Evolutionary conservation across 2,329 filamentous ascomycete species (phyloP).

Genomic region (Fusarium albosuccineum): DNA sequence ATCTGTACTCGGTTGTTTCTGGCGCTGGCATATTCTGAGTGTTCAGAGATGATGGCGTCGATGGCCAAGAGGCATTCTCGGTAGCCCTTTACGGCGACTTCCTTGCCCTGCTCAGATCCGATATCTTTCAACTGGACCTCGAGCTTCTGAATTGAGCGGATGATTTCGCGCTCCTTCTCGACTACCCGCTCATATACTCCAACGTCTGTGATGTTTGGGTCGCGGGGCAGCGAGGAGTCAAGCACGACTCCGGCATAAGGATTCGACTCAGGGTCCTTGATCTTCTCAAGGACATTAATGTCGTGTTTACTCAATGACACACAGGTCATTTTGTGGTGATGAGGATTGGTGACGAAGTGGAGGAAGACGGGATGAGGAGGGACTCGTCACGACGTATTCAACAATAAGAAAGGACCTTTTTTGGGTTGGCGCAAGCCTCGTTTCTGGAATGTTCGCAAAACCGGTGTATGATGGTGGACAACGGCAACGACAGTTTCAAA

Average conservation of each 20-base stretch:
- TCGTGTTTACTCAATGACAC: slow-evolving; percentile 68
- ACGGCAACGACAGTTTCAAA: slow-evolving; percentile 20
- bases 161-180: slow-evolving; percentile 65
- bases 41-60: slow-evolving; percentile 65
- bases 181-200: slow-evolving; percentile 65
- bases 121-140: slow-evolving; percentile 66
- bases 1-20: slow-evolving; percentile 82
- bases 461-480: slow-evolving; percentile 17
- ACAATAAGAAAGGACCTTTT: slow-evolving; percentile 9
- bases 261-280: slow-evolving; percentile 75
- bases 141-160: slow-evolving; percentile 66
- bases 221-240: slow-evolving; percentile 66
- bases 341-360: slow-evolving; percentile 22
- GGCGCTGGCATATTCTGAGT: slow-evolving; percentile 78
- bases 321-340: slow-evolving; percentile 58
- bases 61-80: slow-evolving; percentile 63
- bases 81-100: slow-evolving; percentile 60
- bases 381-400: slow-evolving; percentile 1
- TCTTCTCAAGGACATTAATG: slow-evolving; percentile 73
- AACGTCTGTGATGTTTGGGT: slow-evolving; percentile 67
- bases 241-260: slow-evolving; percentile 67
- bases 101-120: slow-evolving; percentile 51
- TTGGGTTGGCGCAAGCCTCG: slow-evolving; percentile 8
- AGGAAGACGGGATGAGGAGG: slow-evolving; percentile 5
- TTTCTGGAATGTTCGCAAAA: slow-evolving; percentile 13